phyloP scores from a whole-genome alignment of 1,284 basidiomycete genomes.

The Ustilago nuda region DNA sequence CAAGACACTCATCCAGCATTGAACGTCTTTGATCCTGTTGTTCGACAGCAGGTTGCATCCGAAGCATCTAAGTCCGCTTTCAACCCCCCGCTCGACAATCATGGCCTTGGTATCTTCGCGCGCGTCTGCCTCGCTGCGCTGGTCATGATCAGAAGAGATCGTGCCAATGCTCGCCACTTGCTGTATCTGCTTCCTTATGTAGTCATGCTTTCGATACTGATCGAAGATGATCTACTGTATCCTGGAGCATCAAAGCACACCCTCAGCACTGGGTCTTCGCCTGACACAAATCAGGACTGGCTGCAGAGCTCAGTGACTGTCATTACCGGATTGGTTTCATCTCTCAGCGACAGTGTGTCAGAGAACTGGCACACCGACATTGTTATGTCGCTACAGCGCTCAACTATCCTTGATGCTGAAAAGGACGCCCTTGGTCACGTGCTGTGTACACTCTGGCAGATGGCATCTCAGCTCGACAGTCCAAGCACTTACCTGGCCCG shows the following conservation, averaged over 20 bases:
- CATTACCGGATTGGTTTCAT: slow-evolving; percentile 44
- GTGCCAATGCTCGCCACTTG: slow-evolving; percentile 75
- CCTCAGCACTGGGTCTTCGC: slow-evolving; percentile 14
- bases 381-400: slow-evolving; percentile 36
- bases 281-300: slow-evolving; percentile 23
- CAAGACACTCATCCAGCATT: slow-evolving; percentile 27
- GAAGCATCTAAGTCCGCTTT: neutral
- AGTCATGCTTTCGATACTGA: slow-evolving; percentile 64
- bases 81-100: slow-evolving; percentile 69
- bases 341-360: slow-evolving; percentile 29
- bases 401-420: slow-evolving; percentile 14
- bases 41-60: slow-evolving; percentile 6
- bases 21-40: slow-evolving; percentile 41
- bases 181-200: slow-evolving; percentile 73
- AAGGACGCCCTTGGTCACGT: slow-evolving; percentile 39
- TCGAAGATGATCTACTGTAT: slow-evolving; percentile 71
- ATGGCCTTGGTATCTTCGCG: slow-evolving; percentile 76
- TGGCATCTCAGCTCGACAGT: slow-evolving; percentile 14
- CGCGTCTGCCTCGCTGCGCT: slow-evolving; percentile 77
- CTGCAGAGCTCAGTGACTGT: slow-evolving; percentile 47
- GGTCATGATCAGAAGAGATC: slow-evolving; percentile 75
- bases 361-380: slow-evolving; percentile 54
- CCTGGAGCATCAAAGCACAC: slow-evolving; percentile 67
- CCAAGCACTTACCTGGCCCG: slow-evolving; percentile 49
- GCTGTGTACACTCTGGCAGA: slow-evolving; percentile 36